These are phyloP conservation scores for Tulasnella sp. DNA, from an alignment of 768 basidiomycete genomes.

Conservation along the genomic window DNA sequence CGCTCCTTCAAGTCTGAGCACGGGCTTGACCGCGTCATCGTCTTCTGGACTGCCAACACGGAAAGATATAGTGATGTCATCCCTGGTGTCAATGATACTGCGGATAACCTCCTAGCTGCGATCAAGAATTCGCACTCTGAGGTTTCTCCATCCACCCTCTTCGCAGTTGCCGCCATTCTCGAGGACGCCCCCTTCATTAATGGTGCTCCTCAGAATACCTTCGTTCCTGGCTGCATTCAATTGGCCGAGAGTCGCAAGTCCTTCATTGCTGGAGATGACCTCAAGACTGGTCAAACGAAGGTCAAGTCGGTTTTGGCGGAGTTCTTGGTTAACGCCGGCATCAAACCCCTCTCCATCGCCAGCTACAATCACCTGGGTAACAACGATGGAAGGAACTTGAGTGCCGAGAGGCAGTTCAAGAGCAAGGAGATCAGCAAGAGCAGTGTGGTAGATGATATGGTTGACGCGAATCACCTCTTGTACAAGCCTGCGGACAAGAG, in stretches of 20 bases:
- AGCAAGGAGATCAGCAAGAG: constrained; percentile 98
- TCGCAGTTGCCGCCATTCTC: constrained; percentile 90
- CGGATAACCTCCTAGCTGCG: constrained; percentile 67
- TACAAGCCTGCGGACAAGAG: constrained; percentile 59
- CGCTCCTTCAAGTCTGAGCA: constrained; percentile 80
- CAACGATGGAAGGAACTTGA: constrained; percentile 91
- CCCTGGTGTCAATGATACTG: constrained; percentile 89
- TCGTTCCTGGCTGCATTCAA: constrained; percentile 86
- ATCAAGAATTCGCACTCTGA: constrained; percentile 80
- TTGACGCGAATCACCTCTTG: constrained; percentile 73
- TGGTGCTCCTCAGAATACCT: constrained; percentile 97
- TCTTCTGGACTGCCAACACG: constrained; percentile 99
- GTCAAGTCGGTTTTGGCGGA: constrained; percentile 95
- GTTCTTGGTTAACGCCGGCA: constrained; percentile 97
- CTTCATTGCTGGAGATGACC: constrained; percentile 96
- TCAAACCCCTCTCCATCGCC: constrained; percentile 93
- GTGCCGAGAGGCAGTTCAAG: constrained; percentile 84
- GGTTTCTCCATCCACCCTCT: constrained; percentile 92
- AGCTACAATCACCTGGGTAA: constrained; percentile 99
- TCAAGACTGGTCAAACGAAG: constrained; percentile 96
- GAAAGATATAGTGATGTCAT: constrained; percentile 95
- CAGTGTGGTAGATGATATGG: constrained; percentile 97
- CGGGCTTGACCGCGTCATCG: constrained; percentile 71
- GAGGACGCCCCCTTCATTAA: constrained; percentile 94
- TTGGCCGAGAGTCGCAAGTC: constrained; percentile 80